Conservation (phyloP, 306 rosid genomes). For the Cicer yamashitae region DNA sequence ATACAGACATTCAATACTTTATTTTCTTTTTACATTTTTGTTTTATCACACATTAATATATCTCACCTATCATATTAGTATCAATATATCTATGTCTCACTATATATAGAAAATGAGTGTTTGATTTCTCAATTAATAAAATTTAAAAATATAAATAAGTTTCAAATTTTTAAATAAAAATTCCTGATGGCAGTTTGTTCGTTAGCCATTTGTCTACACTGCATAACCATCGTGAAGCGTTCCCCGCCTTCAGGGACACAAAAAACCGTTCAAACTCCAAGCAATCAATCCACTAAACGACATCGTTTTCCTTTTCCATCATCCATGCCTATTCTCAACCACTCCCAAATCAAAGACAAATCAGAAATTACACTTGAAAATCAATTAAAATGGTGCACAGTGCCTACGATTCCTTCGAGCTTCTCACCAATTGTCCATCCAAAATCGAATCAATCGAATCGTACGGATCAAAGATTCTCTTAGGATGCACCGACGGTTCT, state of each 20-base stretch:
- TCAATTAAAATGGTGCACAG: conserved; percentile 70
- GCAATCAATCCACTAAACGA: conserved; percentile 1
- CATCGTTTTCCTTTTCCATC: not conserved
- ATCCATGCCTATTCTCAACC: not conserved
- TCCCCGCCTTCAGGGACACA: conserved; percentile 26
- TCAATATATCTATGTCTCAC: too few relatives aligned
- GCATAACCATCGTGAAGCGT: not conserved
- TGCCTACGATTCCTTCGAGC: conserved; percentile 87
- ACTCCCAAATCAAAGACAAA: not conserved
- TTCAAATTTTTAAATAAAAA: not conserved
- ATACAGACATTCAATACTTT: too few relatives aligned
- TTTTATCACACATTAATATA: too few relatives aligned
- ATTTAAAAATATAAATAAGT: too few relatives aligned
- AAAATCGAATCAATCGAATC: conserved; percentile 85
- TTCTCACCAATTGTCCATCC: conserved; percentile 59
- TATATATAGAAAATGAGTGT: too few relatives aligned
- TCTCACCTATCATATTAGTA: too few relatives aligned
- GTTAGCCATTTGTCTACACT: not conserved
- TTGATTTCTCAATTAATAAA: too few relatives aligned
- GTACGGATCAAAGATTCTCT: conserved; percentile 74
- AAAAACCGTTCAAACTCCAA: not conserved
- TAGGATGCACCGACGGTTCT: conserved; percentile 92
- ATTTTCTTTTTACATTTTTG: too few relatives aligned
- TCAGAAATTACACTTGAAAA: not conserved
- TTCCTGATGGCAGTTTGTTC: not conserved